Evolutionary conservation across 345 rosid species (phyloP), one percentile per base, ranked within the genome.

Genomic region (Stellera chamaejasme): DNA sequence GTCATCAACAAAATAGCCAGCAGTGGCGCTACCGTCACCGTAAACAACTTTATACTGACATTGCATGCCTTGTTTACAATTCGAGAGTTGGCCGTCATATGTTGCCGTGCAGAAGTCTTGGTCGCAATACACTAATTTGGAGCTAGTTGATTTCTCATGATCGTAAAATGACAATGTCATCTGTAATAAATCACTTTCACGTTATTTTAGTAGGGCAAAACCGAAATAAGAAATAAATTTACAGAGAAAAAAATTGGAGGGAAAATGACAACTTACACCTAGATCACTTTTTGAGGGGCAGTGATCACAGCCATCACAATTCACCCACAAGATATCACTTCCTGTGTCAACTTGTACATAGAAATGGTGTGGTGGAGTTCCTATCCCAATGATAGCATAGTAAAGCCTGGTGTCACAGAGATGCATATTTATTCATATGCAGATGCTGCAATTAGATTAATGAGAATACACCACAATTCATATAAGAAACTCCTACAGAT

Each of bases 321-420:
- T 92, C 46, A 92, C 83, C 98, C 98, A 92, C 4, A 92, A 71
- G 67, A 82, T 72, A 71, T 91, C 98, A 72, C 96, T 91, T 61
- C 98, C 96, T 13, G 96, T 88, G 51, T 91, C 98, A 54, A 91
- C 87, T 78, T 91, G 98, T 39, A 92, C 98, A 43, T 68, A 75
- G 61, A 76, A 84, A 16, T 88, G 90, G 64, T 76, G 74, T 54
- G 96, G 52, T 26, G 98, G 98, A 11, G 65, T 65, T 50, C 96
- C 98, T 2, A 92, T 64, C 44, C 80, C 82, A 66, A 88, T 76
- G 70, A 64, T 76, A 5, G 95, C 74, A 58, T 68, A 92, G 77
- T 88, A 92, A 50, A 92, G 80, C 72, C 98, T 91, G 60, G 45
- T 69, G 27, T 51, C 50, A 8, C 23, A 19, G 23, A 19, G 23